Evolutionary conservation across 768 basidiomycete genomes (phyloP), one percentile per base, ranked within the genome.

Genomic region (Pleurotus citrinopileatus): DNA sequence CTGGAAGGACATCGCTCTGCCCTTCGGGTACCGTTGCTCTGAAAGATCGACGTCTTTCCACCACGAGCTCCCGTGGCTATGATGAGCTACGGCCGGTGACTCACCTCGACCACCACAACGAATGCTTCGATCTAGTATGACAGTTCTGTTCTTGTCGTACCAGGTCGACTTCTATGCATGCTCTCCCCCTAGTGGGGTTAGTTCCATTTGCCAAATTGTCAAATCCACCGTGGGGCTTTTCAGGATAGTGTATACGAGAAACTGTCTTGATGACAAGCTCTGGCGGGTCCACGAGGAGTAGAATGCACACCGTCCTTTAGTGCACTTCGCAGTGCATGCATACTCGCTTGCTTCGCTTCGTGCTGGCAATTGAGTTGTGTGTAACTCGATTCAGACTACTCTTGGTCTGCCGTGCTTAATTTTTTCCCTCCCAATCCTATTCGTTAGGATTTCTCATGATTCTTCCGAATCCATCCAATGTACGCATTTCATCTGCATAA

Each of bases 351-450:
- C 42, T 37, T 17, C 17, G 57, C 22, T 59, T 59, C 46, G 58
- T 57, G 44, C 54, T 17, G 22, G 37, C 57, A 60, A 54, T 57
- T 60, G 32, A n/a, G n/a, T 34, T 9, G 32, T n/a, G 66, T 67
- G 73, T 65, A 79, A 80, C 81, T 83, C 79, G 78, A 84, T 82
- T 83, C 82, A 82, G 82, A 83, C 81, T 84, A 82, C 77, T 83
- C 81, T 83, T 71, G 70, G 73, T 74, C 81, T 82, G 80, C 75
- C 67, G 71, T 67, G 63, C 58, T 53, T n/a, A 66, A 61, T 67
- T 70, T 72, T 68, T 65, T 60, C 50, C 55, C 55, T 61, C 7
- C 7, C 29, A 6, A 32, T 32, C 29, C 29, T 32, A 32, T 32
- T 32, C 29, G 29, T 6, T 32, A 13, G 29, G 29, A 32, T 32